Evolutionary conservation across 2,329 filamentous ascomycete species (phyloP).

Genomic region (Laburnicola sp.): DNA sequence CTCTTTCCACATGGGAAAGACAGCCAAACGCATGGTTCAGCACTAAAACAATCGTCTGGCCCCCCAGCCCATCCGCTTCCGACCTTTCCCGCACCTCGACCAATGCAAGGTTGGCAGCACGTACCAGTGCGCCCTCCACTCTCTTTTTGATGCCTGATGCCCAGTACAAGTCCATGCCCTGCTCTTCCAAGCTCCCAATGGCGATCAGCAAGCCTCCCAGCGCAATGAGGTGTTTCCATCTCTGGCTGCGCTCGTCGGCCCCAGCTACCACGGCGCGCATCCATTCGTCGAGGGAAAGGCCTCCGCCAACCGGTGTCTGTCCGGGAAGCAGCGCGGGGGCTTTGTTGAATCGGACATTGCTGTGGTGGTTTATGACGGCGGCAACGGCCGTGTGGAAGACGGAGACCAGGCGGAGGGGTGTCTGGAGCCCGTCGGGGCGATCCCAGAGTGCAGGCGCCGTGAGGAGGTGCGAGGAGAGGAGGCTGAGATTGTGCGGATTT

Average conservation of each 20-base stretch:
- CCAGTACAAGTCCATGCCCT: slow-evolving; percentile 61
- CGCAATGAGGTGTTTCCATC: slow-evolving; percentile 85
- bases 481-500: slow-evolving; percentile 73
- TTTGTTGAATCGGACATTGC: slow-evolving; percentile 35
- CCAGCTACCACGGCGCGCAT: slow-evolving; percentile 61
- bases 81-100: slow-evolving; percentile 57
- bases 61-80: slow-evolving; percentile 54
- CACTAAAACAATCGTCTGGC: slow-evolving; percentile 64
- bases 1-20: slow-evolving; percentile 63
- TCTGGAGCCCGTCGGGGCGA: slow-evolving; percentile 62
- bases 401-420: slow-evolving; percentile 67
- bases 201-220: slow-evolving; percentile 78
- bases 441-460: slow-evolving; percentile 72
- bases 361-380: slow-evolving; percentile 56
- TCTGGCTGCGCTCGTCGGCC: slow-evolving; percentile 62
- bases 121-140: slow-evolving; percentile 73
- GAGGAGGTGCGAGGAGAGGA: slow-evolving; percentile 73
- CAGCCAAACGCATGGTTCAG: slow-evolving; percentile 77
- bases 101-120: slow-evolving; percentile 75
- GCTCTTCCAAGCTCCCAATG: slow-evolving; percentile 55
- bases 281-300: slow-evolving; percentile 60
- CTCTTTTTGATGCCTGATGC: slow-evolving; percentile 65
- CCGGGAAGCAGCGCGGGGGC: slow-evolving; percentile 33
- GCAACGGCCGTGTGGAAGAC: slow-evolving; percentile 71
- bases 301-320: slow-evolving; percentile 46